Conservation (phyloP, 164 flowering plant species). For the Hamamelis virginiana region DNA sequence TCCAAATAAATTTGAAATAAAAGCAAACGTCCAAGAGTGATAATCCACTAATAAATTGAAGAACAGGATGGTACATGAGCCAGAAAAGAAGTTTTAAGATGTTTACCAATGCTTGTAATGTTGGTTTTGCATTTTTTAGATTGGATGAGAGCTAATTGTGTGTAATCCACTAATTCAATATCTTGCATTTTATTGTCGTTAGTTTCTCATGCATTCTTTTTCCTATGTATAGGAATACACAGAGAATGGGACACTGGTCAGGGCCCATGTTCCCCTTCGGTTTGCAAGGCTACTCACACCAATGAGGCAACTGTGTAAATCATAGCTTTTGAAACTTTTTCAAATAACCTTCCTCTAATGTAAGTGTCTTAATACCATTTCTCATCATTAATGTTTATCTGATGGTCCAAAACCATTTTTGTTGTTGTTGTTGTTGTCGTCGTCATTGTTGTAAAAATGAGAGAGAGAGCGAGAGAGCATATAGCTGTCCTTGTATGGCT, state of each 20-base stretch:
- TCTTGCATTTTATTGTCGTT: too few relatives aligned
- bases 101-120: too few relatives aligned
- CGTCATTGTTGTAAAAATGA: background rate
- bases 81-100: too few relatives aligned
- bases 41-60: too few relatives aligned
- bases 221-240: constrained; percentile 57
- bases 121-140: too few relatives aligned
- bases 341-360: background rate
- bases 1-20: too few relatives aligned
- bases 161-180: too few relatives aligned
- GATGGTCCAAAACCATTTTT: background rate
- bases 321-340: constrained; percentile 13
- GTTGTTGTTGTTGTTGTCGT: too few relatives aligned
- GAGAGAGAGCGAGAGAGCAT: background rate
- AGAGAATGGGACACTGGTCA: constrained; percentile 76
- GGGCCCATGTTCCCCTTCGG: constrained; percentile 84
- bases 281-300: constrained; percentile 82
- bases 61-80: too few relatives aligned
- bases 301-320: constrained; percentile 69
- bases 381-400: background rate
- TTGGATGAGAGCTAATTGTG: too few relatives aligned
- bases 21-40: too few relatives aligned
- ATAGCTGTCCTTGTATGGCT: background rate
- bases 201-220: constrained; percentile 3
- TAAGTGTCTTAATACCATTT: background rate